Conservation (phyloP, 2,329 filamentous ascomycete species). For the Colletotrichum tanaceti region DNA sequence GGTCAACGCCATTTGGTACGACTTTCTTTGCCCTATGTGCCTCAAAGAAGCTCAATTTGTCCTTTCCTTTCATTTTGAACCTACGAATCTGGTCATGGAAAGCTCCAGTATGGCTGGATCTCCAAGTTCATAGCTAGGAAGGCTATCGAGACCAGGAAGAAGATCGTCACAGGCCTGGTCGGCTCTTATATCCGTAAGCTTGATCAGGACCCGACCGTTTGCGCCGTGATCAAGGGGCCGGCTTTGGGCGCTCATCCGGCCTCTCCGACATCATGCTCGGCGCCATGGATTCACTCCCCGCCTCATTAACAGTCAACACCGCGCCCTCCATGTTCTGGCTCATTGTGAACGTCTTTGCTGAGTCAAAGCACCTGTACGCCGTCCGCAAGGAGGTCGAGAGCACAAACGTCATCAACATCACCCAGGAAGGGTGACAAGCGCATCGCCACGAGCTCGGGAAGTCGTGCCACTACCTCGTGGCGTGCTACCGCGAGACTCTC, state of each 20-base stretch:
- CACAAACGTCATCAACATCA: constrained; percentile 30
- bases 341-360: constrained; percentile 47
- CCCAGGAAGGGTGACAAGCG: constrained; percentile 30
- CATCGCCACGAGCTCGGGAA: constrained; percentile 49
- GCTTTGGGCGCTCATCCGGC: constrained; percentile 47
- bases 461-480: constrained; percentile 54
- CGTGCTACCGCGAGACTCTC: constrained; percentile 57
- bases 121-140: constrained; percentile 42
- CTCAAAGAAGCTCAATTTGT: neutral
- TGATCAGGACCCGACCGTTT: constrained; percentile 45
- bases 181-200: constrained; percentile 47
- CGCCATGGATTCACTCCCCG: constrained; percentile 48
- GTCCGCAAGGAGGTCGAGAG: constrained; percentile 49
- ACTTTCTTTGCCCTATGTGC: too few species aligned
- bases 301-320: constrained; percentile 50
- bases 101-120: constrained; percentile 24
- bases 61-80: neutral
- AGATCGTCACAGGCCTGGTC: constrained; percentile 45
- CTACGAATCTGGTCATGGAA: constrained; percentile 21
- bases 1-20: constrained; percentile 19
- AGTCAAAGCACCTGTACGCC: constrained; percentile 43
- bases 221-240: constrained; percentile 46
- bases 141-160: constrained; percentile 43
- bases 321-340: constrained; percentile 54
- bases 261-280: constrained; percentile 46